Conservation (phyloP, 1,139 yeast species). For the Yamadazyma mexicana region DNA sequence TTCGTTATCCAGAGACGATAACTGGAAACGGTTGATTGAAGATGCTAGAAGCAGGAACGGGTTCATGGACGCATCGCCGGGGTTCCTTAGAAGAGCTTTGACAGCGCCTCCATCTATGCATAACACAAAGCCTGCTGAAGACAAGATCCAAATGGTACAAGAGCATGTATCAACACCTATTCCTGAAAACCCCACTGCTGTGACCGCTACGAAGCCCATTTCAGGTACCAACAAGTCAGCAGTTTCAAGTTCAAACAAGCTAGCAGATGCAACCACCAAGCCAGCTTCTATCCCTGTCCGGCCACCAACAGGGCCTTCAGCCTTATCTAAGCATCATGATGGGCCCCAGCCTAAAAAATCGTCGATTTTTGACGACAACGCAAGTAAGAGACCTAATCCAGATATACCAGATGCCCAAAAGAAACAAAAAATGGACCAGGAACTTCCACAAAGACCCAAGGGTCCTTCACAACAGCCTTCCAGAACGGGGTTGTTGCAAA, state of each 20-base stretch:
- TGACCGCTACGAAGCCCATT: too few species aligned
- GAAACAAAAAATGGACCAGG: not conserved
- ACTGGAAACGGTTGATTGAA: conserved; percentile 66
- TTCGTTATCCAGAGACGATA: conserved; percentile 59
- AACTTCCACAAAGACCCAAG: not conserved
- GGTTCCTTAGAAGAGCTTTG: conserved; percentile 27
- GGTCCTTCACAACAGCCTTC: not conserved
- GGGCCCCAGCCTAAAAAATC: not conserved
- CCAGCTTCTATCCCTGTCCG: too few species aligned
- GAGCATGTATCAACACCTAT: too few species aligned
- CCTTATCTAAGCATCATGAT: too few species aligned
- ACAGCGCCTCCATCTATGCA: not conserved
- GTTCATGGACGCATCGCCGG: conserved; percentile 36
- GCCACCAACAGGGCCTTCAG: too few species aligned
- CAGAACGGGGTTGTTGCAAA: not conserved
- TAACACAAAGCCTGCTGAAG: too few species aligned
- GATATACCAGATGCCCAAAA: not conserved
- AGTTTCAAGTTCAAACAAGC: too few species aligned
- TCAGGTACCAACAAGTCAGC: too few species aligned
- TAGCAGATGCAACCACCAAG: too few species aligned
- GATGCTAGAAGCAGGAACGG: conserved; percentile 58
- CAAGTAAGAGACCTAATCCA: not conserved
- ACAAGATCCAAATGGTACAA: too few species aligned
- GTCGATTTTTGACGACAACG: not conserved
- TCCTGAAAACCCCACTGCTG: too few species aligned